These are phyloP conservation scores for Cokeromyces recurvatus DNA, from an alignment of 371 early-diverging fungal species.

Conservation along the genomic window DNA sequence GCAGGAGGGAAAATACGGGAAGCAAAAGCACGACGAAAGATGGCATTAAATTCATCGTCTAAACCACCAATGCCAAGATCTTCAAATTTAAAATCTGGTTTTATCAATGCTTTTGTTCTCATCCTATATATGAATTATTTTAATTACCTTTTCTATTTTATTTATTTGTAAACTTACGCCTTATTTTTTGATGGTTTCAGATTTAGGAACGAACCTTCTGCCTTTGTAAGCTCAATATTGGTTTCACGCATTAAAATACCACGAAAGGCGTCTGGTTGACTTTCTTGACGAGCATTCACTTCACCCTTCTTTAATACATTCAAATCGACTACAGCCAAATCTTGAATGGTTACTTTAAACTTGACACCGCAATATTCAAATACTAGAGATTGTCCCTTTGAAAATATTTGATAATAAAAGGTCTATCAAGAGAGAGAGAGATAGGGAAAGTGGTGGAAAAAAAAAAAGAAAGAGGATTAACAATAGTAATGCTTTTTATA, in stretches of 20 bases:
- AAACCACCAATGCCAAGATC: conserved; percentile 99
- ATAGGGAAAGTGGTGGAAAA: too few relatives aligned
- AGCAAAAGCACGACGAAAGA: conserved; percentile 99
- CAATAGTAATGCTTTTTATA: not conserved
- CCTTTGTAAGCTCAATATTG: conserved; percentile 63
- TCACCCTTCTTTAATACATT: conserved; percentile 53
- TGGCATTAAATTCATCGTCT: conserved; percentile 94
- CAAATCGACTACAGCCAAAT: conserved; percentile 61
- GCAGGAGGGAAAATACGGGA: conserved; percentile 98
- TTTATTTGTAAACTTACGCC: conserved; percentile 32
- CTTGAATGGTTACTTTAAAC: conserved; percentile 52
- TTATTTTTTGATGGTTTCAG: conserved; percentile 62
- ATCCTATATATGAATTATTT: conserved; percentile 22
- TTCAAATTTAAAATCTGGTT: conserved; percentile 97
- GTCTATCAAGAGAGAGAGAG: conserved; percentile 21
- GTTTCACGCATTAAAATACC: conserved; percentile 80
- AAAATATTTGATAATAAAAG: conserved; percentile 77
- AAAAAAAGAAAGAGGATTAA: too few relatives aligned
- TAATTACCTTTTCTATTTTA: not conserved
- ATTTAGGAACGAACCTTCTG: conserved; percentile 68
- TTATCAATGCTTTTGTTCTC: conserved; percentile 66
- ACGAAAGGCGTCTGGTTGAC: conserved; percentile 23
- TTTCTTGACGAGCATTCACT: conserved; percentile 24
- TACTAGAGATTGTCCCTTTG: conserved; percentile 63
- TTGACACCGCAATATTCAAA: conserved; percentile 83